Percentiles rank a stretch among this genome's conserved stretches.
These are phyloP conservation scores for Peltaster fructicola DNA, from an alignment of 2,329 filamentous ascomycete species.

Conservation along the genomic window DNA sequence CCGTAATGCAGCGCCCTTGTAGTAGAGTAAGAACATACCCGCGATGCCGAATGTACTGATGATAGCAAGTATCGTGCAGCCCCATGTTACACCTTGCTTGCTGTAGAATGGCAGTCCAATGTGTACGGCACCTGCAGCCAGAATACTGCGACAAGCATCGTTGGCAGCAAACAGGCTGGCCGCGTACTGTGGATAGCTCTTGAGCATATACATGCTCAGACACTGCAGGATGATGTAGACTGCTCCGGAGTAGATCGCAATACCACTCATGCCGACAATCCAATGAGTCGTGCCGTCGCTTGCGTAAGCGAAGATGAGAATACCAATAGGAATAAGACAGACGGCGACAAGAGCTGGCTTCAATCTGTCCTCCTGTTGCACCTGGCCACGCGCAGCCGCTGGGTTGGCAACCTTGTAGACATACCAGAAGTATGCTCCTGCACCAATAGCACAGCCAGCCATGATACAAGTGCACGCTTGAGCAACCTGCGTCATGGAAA, in stretches of 20 bases:
- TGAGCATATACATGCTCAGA: slow-evolving; percentile 24
- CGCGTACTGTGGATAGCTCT: slow-evolving; percentile 27
- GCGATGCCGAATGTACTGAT: slow-evolving; percentile 8
- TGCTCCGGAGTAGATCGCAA: slow-evolving; percentile 22
- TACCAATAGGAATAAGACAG: slow-evolving; percentile 13
- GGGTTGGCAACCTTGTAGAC: slow-evolving; percentile 12
- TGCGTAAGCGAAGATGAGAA: slow-evolving; percentile 20
- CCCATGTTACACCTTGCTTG: slow-evolving; percentile 40
- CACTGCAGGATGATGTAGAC: slow-evolving; percentile 27
- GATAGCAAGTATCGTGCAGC: slow-evolving; percentile 37
- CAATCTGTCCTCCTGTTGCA: slow-evolving; percentile 12
- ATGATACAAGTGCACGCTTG: slow-evolving; percentile 18
- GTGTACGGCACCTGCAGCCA: slow-evolving; percentile 43
- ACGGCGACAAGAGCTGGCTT: slow-evolving; percentile 13
- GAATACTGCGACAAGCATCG: slow-evolving; percentile 39
- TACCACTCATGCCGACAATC: slow-evolving; percentile 24
- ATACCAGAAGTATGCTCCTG: slow-evolving; percentile 12
- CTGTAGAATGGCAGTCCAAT: slow-evolving; percentile 38
- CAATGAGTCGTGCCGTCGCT: slow-evolving; percentile 17
- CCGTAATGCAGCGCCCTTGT: slow-evolving; percentile 3
- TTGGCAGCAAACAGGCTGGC: slow-evolving; percentile 44
- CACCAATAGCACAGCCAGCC: slow-evolving; percentile 13
- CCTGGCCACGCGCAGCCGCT: slow-evolving; percentile 8
- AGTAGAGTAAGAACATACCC: slow-evolving; percentile 3
- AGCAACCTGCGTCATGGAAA: slow-evolving; percentile 20